Conservation (phyloP, 75 land plant species). For the Cupressus sempervirens region DNA sequence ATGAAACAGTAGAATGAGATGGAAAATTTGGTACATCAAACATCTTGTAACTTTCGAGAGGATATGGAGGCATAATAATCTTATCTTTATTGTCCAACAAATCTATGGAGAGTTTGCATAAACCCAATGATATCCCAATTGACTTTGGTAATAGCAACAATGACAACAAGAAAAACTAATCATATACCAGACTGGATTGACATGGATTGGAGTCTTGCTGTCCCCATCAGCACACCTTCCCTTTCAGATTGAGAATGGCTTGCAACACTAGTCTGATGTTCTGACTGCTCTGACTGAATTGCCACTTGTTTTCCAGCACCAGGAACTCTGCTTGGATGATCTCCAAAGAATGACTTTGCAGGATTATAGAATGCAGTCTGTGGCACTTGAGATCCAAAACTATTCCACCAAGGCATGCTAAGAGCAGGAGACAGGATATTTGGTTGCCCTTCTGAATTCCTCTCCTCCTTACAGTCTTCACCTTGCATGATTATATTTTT, state of each 20-base stretch:
- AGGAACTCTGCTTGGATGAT: conserved; percentile 1
- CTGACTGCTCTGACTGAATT: not conserved
- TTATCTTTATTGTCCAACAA: too few species aligned
- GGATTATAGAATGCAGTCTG: conserved; percentile 3
- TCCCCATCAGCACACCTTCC: not conserved
- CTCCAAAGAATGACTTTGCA: not conserved
- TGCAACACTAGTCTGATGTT: not conserved
- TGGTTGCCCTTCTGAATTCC: conserved; percentile 5
- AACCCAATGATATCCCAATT: too few species aligned
- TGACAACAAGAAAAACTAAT: not conserved
- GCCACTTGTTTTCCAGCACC: conserved; percentile 1
- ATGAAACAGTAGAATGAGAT: too few species aligned
- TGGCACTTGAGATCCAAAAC: conserved; percentile 6
- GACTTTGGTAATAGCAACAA: not conserved
- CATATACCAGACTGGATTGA: not conserved
- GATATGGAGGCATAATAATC: too few species aligned
- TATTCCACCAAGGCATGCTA: conserved; percentile 9
- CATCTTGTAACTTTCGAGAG: too few species aligned
- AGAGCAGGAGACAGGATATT: not conserved
- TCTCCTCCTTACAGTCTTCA: conserved; percentile 1
- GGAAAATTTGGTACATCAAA: too few species aligned
- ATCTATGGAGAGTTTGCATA: too few species aligned
- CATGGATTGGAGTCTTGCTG: conserved; percentile 3
- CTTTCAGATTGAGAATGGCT: not conserved
- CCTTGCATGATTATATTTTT: not conserved